These are phyloP conservation scores for Plectosphaerella cucumerina DNA, from an alignment of 2,329 filamentous ascomycete species.

Conservation along the genomic window DNA sequence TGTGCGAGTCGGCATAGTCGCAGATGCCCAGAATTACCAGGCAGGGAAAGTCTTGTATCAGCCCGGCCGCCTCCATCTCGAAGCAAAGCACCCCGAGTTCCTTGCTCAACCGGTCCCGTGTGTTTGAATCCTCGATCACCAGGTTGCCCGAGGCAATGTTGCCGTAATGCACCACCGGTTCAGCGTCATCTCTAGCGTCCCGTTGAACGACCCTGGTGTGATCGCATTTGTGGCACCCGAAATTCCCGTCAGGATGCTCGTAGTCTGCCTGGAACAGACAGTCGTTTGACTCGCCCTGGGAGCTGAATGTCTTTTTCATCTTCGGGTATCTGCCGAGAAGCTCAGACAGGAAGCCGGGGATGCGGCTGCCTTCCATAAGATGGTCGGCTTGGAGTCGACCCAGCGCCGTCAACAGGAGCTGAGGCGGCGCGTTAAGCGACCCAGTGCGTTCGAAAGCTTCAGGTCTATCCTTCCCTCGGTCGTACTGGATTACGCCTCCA, in stretches of 20 bases:
- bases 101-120: constrained; percentile 21
- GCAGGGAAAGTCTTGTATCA: constrained; percentile 19
- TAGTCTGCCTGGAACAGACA: neutral
- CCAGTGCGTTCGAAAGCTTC: neutral
- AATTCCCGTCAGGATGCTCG: neutral
- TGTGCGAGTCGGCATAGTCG: constrained; percentile 33
- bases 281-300: neutral
- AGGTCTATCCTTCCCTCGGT: neutral
- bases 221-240: neutral
- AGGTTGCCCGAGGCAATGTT: constrained; percentile 5
- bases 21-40: constrained; percentile 30
- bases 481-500: constrained; percentile 8
- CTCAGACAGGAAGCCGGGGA: neutral
- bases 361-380: neutral
- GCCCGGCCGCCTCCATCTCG: constrained; percentile 22
- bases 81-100: constrained; percentile 13
- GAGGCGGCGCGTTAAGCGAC: neutral
- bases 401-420: neutral
- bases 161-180: constrained; percentile 7
- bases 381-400: neutral
- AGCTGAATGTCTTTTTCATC: neutral
- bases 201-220: neutral
- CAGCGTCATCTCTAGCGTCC: neutral
- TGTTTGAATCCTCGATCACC: neutral
- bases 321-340: neutral